These are phyloP conservation scores for Spinellus fusiger DNA, from an alignment of 192 early-diverging fungal genomes.

Conservation along the genomic window DNA sequence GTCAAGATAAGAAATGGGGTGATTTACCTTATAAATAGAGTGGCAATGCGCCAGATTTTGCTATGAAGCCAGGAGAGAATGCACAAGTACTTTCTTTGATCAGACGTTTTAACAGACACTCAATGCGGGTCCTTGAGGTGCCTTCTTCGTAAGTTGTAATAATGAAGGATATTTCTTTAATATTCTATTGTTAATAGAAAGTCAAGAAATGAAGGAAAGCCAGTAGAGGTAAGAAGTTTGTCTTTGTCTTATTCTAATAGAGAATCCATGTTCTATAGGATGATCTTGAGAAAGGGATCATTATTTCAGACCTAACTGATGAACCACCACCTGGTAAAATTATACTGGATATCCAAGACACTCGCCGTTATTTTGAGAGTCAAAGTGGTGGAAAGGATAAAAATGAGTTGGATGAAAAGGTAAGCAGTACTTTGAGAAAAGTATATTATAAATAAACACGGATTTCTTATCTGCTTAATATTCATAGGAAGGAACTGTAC, in stretches of 20 bases:
- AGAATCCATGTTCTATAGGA: conserved; percentile 30
- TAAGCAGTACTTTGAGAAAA: neutral
- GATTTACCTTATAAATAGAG: conserved; percentile 28
- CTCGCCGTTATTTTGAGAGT: conserved; percentile 70
- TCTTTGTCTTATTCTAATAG: neutral
- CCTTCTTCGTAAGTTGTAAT: conserved; percentile 6
- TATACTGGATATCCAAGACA: conserved; percentile 69
- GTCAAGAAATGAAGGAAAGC: neutral
- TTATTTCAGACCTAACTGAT: conserved; percentile 63
- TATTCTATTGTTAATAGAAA: neutral
- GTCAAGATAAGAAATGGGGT: neutral
- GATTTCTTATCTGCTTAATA: neutral
- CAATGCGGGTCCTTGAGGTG: conserved; percentile 67
- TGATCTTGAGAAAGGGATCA: conserved; percentile 50
- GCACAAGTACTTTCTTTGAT: conserved; percentile 72
- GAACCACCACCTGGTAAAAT: conserved; percentile 41
- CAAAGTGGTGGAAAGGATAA: conserved; percentile 34
- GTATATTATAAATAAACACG: neutral
- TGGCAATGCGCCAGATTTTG: conserved; percentile 74
- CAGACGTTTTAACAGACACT: conserved; percentile 84
- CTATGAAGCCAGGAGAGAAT: conserved; percentile 65
- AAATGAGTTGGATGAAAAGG: conserved; percentile 7
- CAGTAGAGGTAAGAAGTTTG: neutral
- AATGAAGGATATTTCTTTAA: neutral
- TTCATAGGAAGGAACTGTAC: conserved; percentile 1